Base-by-base conservation (phyloP, 306 rosid species). In the Medicago arabica region DNA sequence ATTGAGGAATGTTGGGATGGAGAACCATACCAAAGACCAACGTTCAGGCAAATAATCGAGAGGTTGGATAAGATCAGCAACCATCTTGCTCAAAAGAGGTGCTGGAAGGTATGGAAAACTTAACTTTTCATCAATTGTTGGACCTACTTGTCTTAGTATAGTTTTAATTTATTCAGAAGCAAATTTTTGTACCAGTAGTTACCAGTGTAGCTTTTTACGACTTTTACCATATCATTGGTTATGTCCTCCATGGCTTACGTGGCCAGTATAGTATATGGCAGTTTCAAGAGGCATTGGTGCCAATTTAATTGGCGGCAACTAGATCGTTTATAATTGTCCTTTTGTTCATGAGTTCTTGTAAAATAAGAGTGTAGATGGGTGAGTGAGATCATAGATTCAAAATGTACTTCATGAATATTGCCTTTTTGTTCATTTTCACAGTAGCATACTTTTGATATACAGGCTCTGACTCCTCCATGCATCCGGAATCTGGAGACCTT, bases 1-100 rank as follows among this genome's bases (percentile, higher is more conserved):
- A 84, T 81, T 71, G 83, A 81, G 84, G 83, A 84, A 59, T 86
- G 88, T 57, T 86, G 90, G 90, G 78, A 82, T 50, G 82, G 71
- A 18, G 78, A 72, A 49, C 77, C 90, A 19, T 34, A 31, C 63
- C 82, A 61, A 76, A 86, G 90, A 51, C 90, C 90, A 74, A 75
- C 86, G 25, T 86, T 84, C 69, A 74, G 79, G 67, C 74, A 79
- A 43, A 79, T 86, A 75, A 86, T 86, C 58, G 55, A 16, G 38
- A 84, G 83, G 75, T 57, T 86, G 79, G 90, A 86, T 54, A 43
- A 17, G 67, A 84, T 84, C 40, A 31, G 28, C 60, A 2, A 12
- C 58, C 83, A 40, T 68, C 79, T 75, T 78, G 74, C 55, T 41
- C 72, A 69, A 41, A 74, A 81, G 47, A 79, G 23, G 75, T 61